A percentile compares a stretch with the other conserved stretches of the same genome.
Conservation (phyloP, 2,329 filamentous ascomycete species). For the Zymoseptoria ardabiliae region DNA sequence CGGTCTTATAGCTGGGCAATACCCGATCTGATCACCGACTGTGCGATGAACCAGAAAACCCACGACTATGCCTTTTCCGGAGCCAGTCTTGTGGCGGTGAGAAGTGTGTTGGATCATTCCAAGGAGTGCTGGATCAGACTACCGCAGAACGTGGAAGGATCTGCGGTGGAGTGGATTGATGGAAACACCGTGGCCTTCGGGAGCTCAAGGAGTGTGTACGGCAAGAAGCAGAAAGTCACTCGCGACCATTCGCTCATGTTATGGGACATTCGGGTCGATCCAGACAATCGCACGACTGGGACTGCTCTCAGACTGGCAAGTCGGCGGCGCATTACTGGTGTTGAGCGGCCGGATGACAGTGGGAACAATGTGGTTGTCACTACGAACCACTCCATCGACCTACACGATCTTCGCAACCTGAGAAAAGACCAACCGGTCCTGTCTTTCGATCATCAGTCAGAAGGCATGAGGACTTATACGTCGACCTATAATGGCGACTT, state of each 20-base stretch:
- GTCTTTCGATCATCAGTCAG: slow-evolving; percentile 5
- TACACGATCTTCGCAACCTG: slow-evolving; percentile 15
- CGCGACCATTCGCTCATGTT: slow-evolving; percentile 8
- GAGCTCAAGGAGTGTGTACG: background rate
- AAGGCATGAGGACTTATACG: background rate
- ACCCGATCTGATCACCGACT: background rate
- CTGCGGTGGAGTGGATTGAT: slow-evolving; percentile 8
- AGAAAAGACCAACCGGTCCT: slow-evolving; percentile 8
- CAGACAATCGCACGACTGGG: background rate
- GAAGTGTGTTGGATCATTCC: background rate
- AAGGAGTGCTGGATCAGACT: background rate
- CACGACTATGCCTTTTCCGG: background rate
- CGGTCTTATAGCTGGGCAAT: background rate
- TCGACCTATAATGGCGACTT: slow-evolving; percentile 4
- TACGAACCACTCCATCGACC: slow-evolving; percentile 12
- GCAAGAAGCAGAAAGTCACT: background rate
- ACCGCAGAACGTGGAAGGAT: background rate
- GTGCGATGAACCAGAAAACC: background rate
- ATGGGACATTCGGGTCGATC: slow-evolving; percentile 12
- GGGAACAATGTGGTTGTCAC: slow-evolving; percentile 11
- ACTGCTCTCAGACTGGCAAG: slow-evolving; percentile 6
- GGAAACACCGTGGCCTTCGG: slow-evolving; percentile 8
- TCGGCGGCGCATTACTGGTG: slow-evolving; percentile 4
- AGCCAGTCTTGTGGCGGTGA: background rate
- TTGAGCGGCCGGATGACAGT: slow-evolving; percentile 3